phyloP scores from a whole-genome alignment of 2,329 filamentous ascomycete genomes.

The Grosmannia serpens region DNA sequence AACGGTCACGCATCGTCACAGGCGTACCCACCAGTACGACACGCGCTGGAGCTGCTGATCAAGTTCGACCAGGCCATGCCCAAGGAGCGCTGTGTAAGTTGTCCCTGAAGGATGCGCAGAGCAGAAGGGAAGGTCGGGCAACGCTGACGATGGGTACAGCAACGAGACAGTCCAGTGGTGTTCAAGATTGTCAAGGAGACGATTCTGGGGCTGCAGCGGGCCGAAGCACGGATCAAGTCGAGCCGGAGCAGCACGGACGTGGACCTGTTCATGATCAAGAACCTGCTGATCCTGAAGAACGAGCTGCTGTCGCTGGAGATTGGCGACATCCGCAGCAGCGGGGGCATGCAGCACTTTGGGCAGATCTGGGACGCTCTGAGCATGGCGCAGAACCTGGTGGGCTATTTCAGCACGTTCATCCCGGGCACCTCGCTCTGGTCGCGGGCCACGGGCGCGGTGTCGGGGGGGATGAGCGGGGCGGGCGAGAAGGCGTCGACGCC shows the following conservation, averaged over 20 bases:
- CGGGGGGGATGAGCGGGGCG: not conserved
- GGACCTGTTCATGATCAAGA: constrained; percentile 88
- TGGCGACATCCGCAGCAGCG: constrained; percentile 45
- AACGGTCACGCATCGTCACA: constrained; percentile 40
- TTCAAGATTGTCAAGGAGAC: constrained; percentile 79
- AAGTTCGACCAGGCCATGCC: constrained; percentile 56
- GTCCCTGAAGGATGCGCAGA: too few relatives aligned
- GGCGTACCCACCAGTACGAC: constrained; percentile 45
- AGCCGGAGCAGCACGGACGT: constrained; percentile 54
- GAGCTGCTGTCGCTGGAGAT: constrained; percentile 95
- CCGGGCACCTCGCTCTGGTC: constrained; percentile 40
- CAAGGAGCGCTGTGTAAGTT: constrained; percentile 47
- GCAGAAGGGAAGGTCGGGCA: not conserved
- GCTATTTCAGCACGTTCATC: constrained; percentile 48
- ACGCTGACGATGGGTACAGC: constrained; percentile 17
- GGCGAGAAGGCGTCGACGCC: not conserved
- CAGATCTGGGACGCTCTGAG: constrained; percentile 55
- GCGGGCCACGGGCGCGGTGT: constrained; percentile 10
- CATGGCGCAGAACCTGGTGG: constrained; percentile 40
- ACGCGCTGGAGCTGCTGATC: constrained; percentile 44
- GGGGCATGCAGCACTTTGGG: constrained; percentile 47
- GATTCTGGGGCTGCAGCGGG: constrained; percentile 69
- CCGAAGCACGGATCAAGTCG: constrained; percentile 57
- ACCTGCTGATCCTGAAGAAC: constrained; percentile 89
- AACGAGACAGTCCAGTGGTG: constrained; percentile 42